Conservation (phyloP, 495 filamentous ascomycete species). For the Penicillium arizonense region DNA sequence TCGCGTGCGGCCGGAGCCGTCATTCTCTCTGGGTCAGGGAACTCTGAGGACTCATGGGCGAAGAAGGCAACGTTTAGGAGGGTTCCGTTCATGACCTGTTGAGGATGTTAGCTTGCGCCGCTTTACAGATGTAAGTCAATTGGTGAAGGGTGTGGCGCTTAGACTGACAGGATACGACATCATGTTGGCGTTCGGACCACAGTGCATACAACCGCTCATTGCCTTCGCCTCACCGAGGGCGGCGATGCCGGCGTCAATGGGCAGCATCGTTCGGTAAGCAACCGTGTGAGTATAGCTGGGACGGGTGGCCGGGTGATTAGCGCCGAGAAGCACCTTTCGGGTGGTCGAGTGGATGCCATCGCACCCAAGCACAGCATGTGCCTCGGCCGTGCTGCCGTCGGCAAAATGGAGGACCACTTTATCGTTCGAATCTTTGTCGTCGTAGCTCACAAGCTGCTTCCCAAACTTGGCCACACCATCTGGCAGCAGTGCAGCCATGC, state of each 20-base stretch:
- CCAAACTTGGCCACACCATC: not conserved
- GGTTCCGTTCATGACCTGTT: not conserved
- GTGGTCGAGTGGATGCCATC: constrained; percentile 45
- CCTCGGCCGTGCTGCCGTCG: not conserved
- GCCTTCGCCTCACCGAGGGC: constrained; percentile 10
- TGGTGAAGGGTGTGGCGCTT: no score
- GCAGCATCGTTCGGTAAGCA: constrained; percentile 42
- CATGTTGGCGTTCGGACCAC: constrained; percentile 17
- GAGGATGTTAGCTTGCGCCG: no score
- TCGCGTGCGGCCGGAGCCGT: not conserved
- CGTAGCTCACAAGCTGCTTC: constrained; percentile 5
- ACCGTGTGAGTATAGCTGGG: constrained; percentile 22
- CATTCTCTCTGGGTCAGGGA: constrained; percentile 12
- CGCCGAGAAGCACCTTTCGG: constrained; percentile 37
- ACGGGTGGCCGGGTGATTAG: not conserved
- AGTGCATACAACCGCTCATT: constrained; percentile 1
- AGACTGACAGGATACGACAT: constrained; percentile 14
- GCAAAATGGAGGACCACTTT: constrained; percentile 29
- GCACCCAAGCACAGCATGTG: constrained; percentile 38
- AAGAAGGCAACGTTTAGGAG: constrained; percentile 28
- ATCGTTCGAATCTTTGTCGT: constrained; percentile 4
- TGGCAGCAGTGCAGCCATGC: not conserved
- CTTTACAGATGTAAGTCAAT: no score
- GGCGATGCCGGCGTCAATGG: constrained; percentile 10
- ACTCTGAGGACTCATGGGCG: not conserved